A percentile compares a stretch with the other conserved stretches of the same genome.
Conservation (phyloP, 129 eudicot species). For the Artemisia argyi region DNA sequence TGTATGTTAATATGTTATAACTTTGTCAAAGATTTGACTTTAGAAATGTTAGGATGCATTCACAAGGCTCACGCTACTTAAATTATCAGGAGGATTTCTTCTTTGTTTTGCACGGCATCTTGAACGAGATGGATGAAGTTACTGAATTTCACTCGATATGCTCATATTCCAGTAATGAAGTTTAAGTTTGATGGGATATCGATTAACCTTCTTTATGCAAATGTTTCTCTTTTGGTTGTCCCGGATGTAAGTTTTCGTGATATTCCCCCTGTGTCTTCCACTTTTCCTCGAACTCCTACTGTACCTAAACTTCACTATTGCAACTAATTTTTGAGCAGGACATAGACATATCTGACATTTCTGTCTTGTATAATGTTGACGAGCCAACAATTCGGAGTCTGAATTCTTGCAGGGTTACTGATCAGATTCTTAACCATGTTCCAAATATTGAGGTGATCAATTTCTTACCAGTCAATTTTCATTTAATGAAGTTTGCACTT, state of each 20-base stretch:
- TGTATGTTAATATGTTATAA: conserved; percentile 48
- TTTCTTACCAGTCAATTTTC: not conserved
- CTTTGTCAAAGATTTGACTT: not conserved
- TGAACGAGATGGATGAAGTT: conserved; percentile 66
- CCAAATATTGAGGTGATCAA: conserved; percentile 77
- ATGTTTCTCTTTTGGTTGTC: conserved; percentile 69
- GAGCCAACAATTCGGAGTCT: conserved; percentile 89
- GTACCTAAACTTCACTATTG: not conserved
- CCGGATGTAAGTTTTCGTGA: conserved; percentile 65
- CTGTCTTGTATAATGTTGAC: conserved; percentile 70
- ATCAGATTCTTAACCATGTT: conserved; percentile 88
- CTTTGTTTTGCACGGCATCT: conserved; percentile 51
- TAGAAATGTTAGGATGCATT: not conserved
- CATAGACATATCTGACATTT: conserved; percentile 67
- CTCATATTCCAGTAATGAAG: conserved; percentile 91
- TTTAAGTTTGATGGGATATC: conserved; percentile 81
- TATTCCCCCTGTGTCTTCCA: not conserved
- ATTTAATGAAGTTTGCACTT: too few species aligned
- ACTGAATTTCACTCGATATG: conserved; percentile 84
- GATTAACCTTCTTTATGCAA: conserved; percentile 79
- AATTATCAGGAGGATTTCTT: conserved; percentile 70
- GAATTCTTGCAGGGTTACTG: conserved; percentile 88
- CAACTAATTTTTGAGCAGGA: conserved; percentile 43
- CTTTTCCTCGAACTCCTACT: not conserved
- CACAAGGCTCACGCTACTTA: not conserved